phyloP scores from a whole-genome alignment of 139 green algal genomes.

The Trebouxia sp. region DNA sequence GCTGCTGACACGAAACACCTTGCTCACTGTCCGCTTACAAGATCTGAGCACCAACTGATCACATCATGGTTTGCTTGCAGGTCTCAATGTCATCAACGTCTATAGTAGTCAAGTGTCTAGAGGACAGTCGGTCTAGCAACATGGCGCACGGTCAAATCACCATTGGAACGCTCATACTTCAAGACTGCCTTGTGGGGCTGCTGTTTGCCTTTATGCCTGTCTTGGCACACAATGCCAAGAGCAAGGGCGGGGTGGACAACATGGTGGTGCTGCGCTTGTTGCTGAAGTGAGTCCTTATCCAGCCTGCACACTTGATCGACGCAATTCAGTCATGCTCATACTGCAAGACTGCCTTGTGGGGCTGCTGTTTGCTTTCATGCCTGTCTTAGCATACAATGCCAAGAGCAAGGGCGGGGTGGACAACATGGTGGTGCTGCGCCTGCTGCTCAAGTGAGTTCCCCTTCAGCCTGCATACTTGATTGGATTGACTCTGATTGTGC shows the following conservation, averaged over 20 bases:
- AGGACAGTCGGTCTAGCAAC: conserved; percentile 48
- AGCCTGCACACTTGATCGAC: not conserved
- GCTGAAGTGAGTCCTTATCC: conserved; percentile 15
- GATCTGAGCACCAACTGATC: too few relatives aligned
- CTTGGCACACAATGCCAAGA: conserved; percentile 49
- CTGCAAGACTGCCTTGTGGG: conserved; percentile 90
- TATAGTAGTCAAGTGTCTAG: conserved; percentile 93
- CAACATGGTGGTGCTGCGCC: conserved; percentile 22
- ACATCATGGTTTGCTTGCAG: too few relatives aligned
- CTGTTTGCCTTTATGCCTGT: conserved; percentile 95
- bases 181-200: conserved; percentile 92
- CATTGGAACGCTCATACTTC: conserved; percentile 86
- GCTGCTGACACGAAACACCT: too few relatives aligned
- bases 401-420: conserved; percentile 20
- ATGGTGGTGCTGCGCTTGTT: conserved; percentile 22
- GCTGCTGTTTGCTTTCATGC: conserved; percentile 94
- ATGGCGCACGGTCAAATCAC: conserved; percentile 85
- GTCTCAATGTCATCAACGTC: conserved; percentile 76
- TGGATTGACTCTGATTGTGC: not conserved
- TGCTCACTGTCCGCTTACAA: too few relatives aligned
- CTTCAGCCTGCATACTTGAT: not conserved
- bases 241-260: conserved; percentile 21
- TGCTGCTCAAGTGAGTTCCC: conserved; percentile 14
- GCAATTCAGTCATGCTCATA: conserved; percentile 71
- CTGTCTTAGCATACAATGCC: conserved; percentile 63